Percentiles rank a stretch among this genome's conserved stretches.
Conservation (phyloP, 2,329 filamentous ascomycete genomes). For the Xylariaceae sp. region DNA sequence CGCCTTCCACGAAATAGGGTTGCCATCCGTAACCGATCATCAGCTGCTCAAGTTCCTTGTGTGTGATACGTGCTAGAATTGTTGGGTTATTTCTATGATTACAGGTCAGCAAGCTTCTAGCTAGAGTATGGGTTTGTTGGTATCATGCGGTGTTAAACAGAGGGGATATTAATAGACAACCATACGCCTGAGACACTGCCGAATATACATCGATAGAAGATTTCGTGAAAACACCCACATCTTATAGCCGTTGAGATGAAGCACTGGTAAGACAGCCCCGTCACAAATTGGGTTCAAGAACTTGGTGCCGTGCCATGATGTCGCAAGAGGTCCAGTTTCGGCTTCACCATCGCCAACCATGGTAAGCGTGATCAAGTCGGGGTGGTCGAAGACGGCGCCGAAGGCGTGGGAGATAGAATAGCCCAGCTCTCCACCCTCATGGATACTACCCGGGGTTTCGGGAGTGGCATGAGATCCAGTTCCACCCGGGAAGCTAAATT, state of each 20-base stretch:
- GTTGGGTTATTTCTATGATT: conserved; percentile 60
- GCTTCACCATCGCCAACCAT: conserved; percentile 78
- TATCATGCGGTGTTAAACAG: no score
- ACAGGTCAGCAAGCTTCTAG: background rate
- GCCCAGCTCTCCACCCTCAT: conserved; percentile 78
- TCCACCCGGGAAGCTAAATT: conserved; percentile 77
- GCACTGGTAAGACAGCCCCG: conserved; percentile 70
- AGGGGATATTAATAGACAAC: background rate
- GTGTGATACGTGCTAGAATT: conserved; percentile 66
- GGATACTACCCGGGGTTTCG: conserved; percentile 71
- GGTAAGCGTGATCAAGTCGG: conserved; percentile 68
- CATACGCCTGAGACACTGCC: background rate
- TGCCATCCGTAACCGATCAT: conserved; percentile 74
- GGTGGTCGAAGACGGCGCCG: conserved; percentile 71
- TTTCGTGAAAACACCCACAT: conserved; percentile 40
- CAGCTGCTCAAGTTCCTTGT: conserved; percentile 65
- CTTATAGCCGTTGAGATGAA: conserved; percentile 81
- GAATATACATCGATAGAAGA: background rate
- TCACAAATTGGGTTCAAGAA: conserved; percentile 76
- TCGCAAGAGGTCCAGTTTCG: conserved; percentile 75
- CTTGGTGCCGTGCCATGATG: conserved; percentile 78
- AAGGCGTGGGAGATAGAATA: conserved; percentile 78
- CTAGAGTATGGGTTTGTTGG: background rate
- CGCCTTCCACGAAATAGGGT: conserved; percentile 76
- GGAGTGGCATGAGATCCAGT: conserved; percentile 75